phyloP scores from a whole-genome alignment of 192 early-diverging fungal genomes.

The Lobosporangium transversale region DNA sequence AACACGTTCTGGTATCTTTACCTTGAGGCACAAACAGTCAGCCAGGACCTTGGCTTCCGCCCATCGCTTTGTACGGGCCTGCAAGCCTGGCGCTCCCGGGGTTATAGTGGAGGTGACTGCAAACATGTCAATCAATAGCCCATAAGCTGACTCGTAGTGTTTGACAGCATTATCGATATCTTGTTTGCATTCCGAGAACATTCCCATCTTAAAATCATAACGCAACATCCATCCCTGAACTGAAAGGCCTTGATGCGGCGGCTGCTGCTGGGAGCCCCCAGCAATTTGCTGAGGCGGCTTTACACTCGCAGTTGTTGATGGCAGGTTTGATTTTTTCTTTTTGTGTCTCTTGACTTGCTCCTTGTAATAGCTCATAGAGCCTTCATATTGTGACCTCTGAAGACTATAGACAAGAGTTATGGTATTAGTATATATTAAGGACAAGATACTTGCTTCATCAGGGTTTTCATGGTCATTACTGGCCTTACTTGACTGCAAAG shows the following conservation, averaged over 20 bases:
- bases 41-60: conserved; percentile 74
- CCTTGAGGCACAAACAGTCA: conserved; percentile 82
- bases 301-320: conserved; percentile 52
- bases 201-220: conserved; percentile 82
- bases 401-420: conserved; percentile 53
- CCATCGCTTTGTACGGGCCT: conserved; percentile 71
- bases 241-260: conserved; percentile 53
- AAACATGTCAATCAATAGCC: conserved; percentile 72
- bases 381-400: conserved; percentile 73
- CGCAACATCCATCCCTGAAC: conserved; percentile 79
- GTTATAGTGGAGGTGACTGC: conserved; percentile 58
- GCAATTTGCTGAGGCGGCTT: conserved; percentile 30
- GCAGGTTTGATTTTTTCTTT: conserved; percentile 73
- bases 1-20: too few relatives aligned
- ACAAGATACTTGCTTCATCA: background rate
- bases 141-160: conserved; percentile 78
- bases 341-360: conserved; percentile 78
- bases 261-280: conserved; percentile 9
- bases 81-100: conserved; percentile 55
- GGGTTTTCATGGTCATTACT: too few relatives aligned
- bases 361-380: conserved; percentile 77
- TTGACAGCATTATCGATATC: conserved; percentile 66
- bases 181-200: conserved; percentile 71
- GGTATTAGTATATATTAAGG: background rate
- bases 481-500: conserved; percentile 70